Evolutionary conservation across 179 eudicot genomes (phyloP).

Genomic region (Drosera spatulata): DNA sequence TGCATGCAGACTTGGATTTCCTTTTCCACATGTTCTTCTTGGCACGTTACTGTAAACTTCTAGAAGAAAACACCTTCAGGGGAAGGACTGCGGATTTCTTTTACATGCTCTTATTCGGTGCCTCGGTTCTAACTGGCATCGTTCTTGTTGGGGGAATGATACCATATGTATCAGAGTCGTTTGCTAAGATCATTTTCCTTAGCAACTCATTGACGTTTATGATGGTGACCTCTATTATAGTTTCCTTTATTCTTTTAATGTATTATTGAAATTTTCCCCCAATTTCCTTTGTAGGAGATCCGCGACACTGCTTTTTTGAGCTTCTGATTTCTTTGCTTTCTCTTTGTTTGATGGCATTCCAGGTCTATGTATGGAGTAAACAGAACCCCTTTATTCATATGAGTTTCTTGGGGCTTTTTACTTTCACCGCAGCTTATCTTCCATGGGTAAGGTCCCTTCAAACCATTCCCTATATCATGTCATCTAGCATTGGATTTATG

Average conservation of each 20-base stretch:
- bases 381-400: conserved; percentile 92
- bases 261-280: no score
- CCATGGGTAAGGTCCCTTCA: conserved; percentile 62
- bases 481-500: neutral
- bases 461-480: neutral
- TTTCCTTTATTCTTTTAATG: no score
- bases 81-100: conserved; percentile 99
- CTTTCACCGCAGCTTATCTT: conserved; percentile 93
- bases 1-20: conserved; percentile 73
- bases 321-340: no score
- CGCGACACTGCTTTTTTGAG: no score
- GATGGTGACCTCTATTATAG: conserved; percentile 40
- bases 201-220: conserved; percentile 96
- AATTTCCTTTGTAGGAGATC: no score
- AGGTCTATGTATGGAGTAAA: conserved; percentile 99
- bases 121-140: conserved; percentile 75
- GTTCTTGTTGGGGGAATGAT: conserved; percentile 95
- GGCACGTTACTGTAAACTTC: conserved; percentile 94
- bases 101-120: conserved; percentile 93
- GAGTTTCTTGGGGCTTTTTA: conserved; percentile 97
- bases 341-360: conserved; percentile 9
- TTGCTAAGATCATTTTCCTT: conserved; percentile 87
- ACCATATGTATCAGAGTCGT: conserved; percentile 82
- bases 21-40: conserved; percentile 99
- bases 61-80: conserved; percentile 92